phyloP scores from a whole-genome alignment of 169 alveolate genomes.

The Cryptosporidium canis region DNA sequence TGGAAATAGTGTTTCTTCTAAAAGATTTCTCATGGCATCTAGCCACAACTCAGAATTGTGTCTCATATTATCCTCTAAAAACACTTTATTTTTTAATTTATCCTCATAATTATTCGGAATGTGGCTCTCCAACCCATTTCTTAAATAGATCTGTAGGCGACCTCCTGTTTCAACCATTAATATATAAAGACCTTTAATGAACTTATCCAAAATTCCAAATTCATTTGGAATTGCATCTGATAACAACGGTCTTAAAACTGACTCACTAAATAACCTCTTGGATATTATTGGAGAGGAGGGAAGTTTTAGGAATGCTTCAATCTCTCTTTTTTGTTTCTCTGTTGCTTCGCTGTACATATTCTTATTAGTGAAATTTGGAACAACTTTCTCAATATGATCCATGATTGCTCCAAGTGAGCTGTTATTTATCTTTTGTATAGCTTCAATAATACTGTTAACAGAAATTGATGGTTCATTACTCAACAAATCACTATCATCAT shows the following conservation, averaged over 20 bases:
- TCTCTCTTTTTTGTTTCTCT: conserved; percentile 18
- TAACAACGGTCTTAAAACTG: conserved; percentile 12
- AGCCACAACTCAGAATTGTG: conserved; percentile 17
- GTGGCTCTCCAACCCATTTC: conserved; percentile 5
- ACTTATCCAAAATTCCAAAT: conserved; percentile 15
- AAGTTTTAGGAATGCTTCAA: conserved; percentile 6
- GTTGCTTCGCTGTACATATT: conserved; percentile 46
- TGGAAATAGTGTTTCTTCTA: conserved; percentile 14
- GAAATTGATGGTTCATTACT: conserved; percentile 4
- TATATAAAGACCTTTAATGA: conserved; percentile 27
- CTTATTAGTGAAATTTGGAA: conserved; percentile 53
- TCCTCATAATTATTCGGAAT: background rate
- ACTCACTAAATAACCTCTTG: background rate
- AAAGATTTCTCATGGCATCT: background rate
- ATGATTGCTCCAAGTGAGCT: conserved; percentile 12
- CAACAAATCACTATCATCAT: conserved; percentile 9
- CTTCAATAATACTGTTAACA: conserved; percentile 9
- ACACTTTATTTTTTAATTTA: background rate
- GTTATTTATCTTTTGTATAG: conserved; percentile 3
- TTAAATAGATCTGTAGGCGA: conserved; percentile 8
- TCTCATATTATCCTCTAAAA: conserved; percentile 35
- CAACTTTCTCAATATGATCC: conserved; percentile 39
- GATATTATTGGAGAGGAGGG: conserved; percentile 33
- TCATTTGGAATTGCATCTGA: conserved; percentile 50
- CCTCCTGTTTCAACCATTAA: conserved; percentile 49